Evolutionary conservation across 2,329 filamentous ascomycete species (phyloP).

Genomic region (Alternaria ventricosa): DNA sequence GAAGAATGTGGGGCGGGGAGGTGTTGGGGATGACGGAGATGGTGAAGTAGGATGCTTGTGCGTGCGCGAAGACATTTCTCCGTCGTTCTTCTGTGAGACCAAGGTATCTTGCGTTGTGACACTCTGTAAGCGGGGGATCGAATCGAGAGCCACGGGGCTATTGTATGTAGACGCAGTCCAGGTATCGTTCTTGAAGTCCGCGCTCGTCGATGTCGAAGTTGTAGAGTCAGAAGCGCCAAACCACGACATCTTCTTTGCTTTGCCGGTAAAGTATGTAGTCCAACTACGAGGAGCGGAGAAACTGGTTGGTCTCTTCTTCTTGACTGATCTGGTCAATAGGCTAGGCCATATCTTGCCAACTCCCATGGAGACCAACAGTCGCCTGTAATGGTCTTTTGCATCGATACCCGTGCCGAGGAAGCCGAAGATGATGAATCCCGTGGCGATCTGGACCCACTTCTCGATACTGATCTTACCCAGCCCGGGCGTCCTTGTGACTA

Average conservation of each 20-base stretch:
- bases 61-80: neutral
- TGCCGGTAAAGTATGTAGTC: slow-evolving; percentile 24
- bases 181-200: slow-evolving; percentile 15
- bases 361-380: slow-evolving; percentile 30
- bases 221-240: slow-evolving; percentile 6
- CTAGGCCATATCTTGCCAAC: slow-evolving; percentile 41
- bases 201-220: slow-evolving; percentile 22
- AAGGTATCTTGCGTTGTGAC: slow-evolving; percentile 18
- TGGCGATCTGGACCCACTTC: slow-evolving; percentile 63
- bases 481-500: slow-evolving; percentile 57
- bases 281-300: slow-evolving; percentile 24
- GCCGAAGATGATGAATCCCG: slow-evolving; percentile 64
- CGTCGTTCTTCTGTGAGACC: neutral
- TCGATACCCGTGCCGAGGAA: slow-evolving; percentile 71
- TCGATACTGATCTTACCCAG: slow-evolving; percentile 58
- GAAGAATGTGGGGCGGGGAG: slow-evolving; percentile 21
- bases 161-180: slow-evolving; percentile 18
- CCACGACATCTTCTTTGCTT: slow-evolving; percentile 34
- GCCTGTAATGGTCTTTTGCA: slow-evolving; percentile 51
- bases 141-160: slow-evolving; percentile 14
- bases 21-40: neutral
- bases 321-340: slow-evolving; percentile 27
- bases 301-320: slow-evolving; percentile 16
- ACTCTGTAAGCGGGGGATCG: neutral
- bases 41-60: neutral